phyloP scores from a whole-genome alignment of 257 asterid species.

The Gentiana dahurica region DNA sequence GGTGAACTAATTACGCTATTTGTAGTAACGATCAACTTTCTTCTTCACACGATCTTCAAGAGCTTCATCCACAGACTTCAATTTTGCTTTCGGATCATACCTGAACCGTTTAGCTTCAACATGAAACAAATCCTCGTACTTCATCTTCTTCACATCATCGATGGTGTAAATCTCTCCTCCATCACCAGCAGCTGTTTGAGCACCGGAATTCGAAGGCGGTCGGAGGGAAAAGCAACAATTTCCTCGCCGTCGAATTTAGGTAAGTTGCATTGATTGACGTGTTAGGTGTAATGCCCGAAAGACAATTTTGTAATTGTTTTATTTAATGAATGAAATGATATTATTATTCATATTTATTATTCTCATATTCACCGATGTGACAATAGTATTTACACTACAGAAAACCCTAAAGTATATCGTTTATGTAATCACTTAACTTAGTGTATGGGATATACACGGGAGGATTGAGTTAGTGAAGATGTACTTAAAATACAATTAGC shows the following conservation, averaged over 20 bases:
- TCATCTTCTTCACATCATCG: slow-evolving; percentile 91
- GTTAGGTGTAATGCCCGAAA: no score
- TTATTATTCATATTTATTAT: no score
- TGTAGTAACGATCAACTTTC: slow-evolving; percentile 95
- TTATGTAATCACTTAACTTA: no score
- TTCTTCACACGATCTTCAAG: slow-evolving; percentile 90
- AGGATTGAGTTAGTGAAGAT: no score
- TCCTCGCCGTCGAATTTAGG: neutral
- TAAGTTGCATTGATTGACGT: neutral
- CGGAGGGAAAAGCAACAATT: slow-evolving; percentile 1
- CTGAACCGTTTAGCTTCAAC: slow-evolving; percentile 72
- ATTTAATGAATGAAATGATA: no score
- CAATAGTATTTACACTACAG: no score
- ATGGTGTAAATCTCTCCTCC: slow-evolving; percentile 53
- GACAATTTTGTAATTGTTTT: no score
- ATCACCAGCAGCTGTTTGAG: neutral
- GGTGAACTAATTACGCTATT: slow-evolving; percentile 23
- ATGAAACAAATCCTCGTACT: slow-evolving; percentile 87
- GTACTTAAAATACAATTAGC: no score
- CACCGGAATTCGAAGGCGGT: slow-evolving; percentile 26
- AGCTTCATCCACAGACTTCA: slow-evolving; percentile 75
- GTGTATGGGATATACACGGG: no score
- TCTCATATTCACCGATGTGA: no score
- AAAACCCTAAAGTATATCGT: no score
- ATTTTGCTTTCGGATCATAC: slow-evolving; percentile 65